Evolutionary conservation across 1,284 basidiomycete species (phyloP).

Genomic region (Peniophora sp.): DNA sequence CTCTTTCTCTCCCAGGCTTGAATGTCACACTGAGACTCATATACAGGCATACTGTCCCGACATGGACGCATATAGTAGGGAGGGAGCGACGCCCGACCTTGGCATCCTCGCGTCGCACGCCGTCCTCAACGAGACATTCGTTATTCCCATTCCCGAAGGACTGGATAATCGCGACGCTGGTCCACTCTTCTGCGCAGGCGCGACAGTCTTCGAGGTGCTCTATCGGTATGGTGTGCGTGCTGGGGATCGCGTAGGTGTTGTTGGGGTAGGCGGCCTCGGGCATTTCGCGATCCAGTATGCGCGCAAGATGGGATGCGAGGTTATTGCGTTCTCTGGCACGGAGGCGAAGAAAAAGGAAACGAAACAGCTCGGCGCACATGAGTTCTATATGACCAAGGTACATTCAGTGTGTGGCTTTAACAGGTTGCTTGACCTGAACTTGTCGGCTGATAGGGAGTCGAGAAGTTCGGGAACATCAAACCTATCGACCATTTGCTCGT

Average conservation of each 20-base stretch:
- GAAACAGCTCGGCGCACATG: slow-evolving; percentile 18
- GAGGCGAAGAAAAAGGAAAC: slow-evolving; percentile 7
- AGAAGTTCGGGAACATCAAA: background rate
- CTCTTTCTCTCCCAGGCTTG: background rate
- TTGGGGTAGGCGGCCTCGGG: slow-evolving; percentile 18
- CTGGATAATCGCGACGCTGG: slow-evolving; percentile 13
- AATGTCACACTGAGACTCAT: no score
- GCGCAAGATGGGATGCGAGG: slow-evolving; percentile 20
- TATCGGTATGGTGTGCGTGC: slow-evolving; percentile 5
- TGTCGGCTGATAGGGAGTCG: background rate
- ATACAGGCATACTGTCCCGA: background rate
- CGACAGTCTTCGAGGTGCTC: slow-evolving; percentile 13
- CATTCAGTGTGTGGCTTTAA: no score
- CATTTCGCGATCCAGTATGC: slow-evolving; percentile 25
- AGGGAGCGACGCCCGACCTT: background rate
- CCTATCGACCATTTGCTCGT: background rate
- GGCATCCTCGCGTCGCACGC: background rate
- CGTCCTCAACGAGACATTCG: slow-evolving; percentile 12
- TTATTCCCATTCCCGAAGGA: slow-evolving; percentile 11
- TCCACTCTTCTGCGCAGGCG: slow-evolving; percentile 16
- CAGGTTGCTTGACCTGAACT: no score
- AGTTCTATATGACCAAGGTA: background rate
- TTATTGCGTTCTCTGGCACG: slow-evolving; percentile 15
- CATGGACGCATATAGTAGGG: background rate
- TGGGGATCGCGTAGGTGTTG: slow-evolving; percentile 7